Percentiles rank a stretch among this genome's conserved stretches.
Evolutionary conservation across 192 early-diverging fungal genomes (phyloP).

Genomic region (Linnemannia zychae): DNA sequence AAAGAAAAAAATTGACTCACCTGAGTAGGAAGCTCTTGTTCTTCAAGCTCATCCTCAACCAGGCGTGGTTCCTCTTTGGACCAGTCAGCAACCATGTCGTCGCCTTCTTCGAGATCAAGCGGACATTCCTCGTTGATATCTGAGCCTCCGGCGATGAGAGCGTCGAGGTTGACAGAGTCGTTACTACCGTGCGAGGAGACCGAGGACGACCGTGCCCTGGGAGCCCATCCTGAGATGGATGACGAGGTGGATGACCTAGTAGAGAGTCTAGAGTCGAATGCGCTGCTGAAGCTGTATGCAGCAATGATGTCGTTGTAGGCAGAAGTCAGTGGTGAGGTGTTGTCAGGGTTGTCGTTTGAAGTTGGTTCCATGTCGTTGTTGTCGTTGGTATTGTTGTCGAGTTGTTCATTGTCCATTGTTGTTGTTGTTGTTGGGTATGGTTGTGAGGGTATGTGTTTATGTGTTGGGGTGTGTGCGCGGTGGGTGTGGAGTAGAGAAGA

Average conservation of each 20-base stretch:
- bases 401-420: background rate
- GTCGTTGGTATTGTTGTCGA: background rate
- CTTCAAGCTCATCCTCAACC: background rate
- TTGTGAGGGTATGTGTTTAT: background rate
- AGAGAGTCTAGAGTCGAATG: conserved; percentile 34
- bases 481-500: background rate
- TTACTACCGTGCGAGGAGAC: conserved; percentile 41
- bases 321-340: background rate
- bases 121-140: conserved; percentile 50
- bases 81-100: conserved; percentile 42
- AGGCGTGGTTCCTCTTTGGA: conserved; percentile 6
- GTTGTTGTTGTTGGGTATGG: background rate
- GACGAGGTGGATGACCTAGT: conserved; percentile 32
- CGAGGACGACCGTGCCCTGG: conserved; percentile 45
- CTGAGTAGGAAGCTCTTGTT: background rate
- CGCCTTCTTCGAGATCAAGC: conserved; percentile 42
- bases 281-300: conserved; percentile 26
- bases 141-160: conserved; percentile 47
- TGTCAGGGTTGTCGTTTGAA: background rate
- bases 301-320: background rate
- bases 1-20: background rate
- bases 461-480: background rate
- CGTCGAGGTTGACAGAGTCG: conserved; percentile 50
- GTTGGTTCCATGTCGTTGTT: background rate
- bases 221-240: conserved; percentile 43